Conservation (phyloP, 495 filamentous ascomycete species). For the Extremus antarcticus region DNA sequence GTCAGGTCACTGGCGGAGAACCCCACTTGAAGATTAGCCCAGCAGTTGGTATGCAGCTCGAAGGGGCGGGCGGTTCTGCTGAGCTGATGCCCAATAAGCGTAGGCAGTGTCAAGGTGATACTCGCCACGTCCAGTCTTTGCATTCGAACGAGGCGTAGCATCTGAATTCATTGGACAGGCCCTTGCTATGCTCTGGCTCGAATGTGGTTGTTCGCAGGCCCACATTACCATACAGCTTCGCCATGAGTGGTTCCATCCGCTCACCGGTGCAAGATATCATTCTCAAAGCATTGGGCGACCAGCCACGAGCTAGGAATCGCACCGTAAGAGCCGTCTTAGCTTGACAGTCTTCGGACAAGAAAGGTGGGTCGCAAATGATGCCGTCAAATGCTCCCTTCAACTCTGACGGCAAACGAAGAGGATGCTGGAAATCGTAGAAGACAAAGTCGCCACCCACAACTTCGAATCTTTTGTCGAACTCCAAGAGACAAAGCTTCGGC, state of each 20-base stretch:
- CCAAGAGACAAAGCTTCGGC: conserved; percentile 51
- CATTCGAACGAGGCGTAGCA: conserved; percentile 68
- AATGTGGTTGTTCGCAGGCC: conserved; percentile 46
- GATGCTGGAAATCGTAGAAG: conserved; percentile 60
- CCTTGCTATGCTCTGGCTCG: conserved; percentile 53
- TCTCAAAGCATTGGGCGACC: conserved; percentile 14
- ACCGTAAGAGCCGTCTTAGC: conserved; percentile 69
- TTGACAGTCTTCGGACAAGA: conserved; percentile 69
- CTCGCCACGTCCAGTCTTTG: conserved; percentile 38
- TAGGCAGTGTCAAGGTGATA: not conserved
- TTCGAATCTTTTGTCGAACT: conserved; percentile 60
- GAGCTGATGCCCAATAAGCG: too few relatives aligned
- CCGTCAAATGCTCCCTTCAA: conserved; percentile 55
- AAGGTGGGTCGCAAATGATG: conserved; percentile 67
- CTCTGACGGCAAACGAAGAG: conserved; percentile 47
- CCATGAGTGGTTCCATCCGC: conserved; percentile 26
- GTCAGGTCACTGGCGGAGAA: too few relatives aligned
- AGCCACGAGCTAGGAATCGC: conserved; percentile 50
- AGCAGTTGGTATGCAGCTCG: too few relatives aligned
- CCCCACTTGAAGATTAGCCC: too few relatives aligned
- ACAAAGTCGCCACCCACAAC: conserved; percentile 58
- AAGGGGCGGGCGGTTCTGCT: too few relatives aligned
- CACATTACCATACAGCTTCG: conserved; percentile 29
- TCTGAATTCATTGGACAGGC: conserved; percentile 64
- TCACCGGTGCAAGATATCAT: conserved; percentile 34